Percentiles rank a stretch among this genome's conserved stretches.
These are phyloP conservation scores for Chaetomium tenue DNA, from an alignment of 495 filamentous ascomycete species.

Conservation along the genomic window DNA sequence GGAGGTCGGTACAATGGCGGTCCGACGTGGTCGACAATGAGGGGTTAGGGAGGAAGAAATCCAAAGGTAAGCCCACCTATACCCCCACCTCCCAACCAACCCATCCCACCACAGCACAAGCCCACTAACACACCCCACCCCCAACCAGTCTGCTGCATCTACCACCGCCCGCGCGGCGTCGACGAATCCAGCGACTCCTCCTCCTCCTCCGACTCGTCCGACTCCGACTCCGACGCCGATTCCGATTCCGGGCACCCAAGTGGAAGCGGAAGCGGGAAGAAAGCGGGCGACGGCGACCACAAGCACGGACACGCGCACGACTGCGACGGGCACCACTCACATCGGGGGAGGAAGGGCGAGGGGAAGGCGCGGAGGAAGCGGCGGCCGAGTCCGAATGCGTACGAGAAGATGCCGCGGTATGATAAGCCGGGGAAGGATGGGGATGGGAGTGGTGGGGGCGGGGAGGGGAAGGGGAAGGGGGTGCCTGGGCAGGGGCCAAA, in stretches of 20 bases:
- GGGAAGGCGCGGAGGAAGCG: constrained; percentile 47
- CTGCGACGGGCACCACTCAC: constrained; percentile 27
- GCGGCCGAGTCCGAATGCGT: constrained; percentile 84
- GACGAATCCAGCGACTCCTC: constrained; percentile 85
- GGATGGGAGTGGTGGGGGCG: constrained; percentile 5
- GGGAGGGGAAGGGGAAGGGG: constrained; percentile 8
- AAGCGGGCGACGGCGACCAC: constrained; percentile 27
- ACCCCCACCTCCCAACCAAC: not conserved
- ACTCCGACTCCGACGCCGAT: constrained; percentile 47
- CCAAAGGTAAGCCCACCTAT: constrained; percentile 65
- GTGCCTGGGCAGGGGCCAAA: not conserved
- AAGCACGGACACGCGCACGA: constrained; percentile 25
- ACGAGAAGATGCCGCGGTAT: constrained; percentile 82
- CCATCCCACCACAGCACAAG: not conserved
- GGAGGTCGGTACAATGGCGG: constrained; percentile 77
- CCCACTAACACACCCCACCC: not conserved
- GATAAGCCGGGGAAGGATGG: constrained; percentile 37
- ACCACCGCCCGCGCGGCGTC: constrained; percentile 77
- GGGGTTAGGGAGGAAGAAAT: constrained; percentile 86
- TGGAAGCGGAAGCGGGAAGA: not conserved
- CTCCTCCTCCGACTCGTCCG: constrained; percentile 52
- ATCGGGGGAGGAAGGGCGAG: constrained; percentile 25
- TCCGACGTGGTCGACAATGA: constrained; percentile 96
- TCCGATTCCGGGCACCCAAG: constrained; percentile 24
- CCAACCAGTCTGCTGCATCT: constrained; percentile 89